Evolutionary conservation across 2,329 filamentous ascomycete genomes (phyloP), one percentile per base, ranked within the genome.

Genomic region (Neoscytalidium dimidiatum): DNA sequence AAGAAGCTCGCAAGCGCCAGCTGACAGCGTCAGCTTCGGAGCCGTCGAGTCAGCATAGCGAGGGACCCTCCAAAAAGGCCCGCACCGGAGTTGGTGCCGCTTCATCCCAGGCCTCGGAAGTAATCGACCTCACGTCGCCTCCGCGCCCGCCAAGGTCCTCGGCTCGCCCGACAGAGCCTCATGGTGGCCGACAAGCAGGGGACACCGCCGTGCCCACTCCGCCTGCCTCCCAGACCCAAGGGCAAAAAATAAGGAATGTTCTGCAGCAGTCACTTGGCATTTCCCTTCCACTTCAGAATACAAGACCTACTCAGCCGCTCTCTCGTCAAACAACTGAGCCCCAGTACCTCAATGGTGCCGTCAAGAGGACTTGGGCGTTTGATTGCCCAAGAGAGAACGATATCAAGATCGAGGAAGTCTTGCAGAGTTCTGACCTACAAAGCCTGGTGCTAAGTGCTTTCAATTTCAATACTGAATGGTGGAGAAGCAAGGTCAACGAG

Each of bases 401-500:
- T 67, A 92, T 98, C 73, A 95, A 88, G 66, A 88, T 98, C 44
- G 92, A 96, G 71, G 93, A 97, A 74, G 86, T 97, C 0, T 78
- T 97, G 1, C 90, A 96, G 74, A 89, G 87, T 67, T 79, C 86
- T 1, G 84, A 88, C 13, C 81, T 98, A 8, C 82, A 91, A 58
- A 85, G 92, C 43, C 94, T 92, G 0, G 85, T 98, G 0, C 79
- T 98, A 4, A 96, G 93, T 70, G 92, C 94, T 0, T 98, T 91
- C 70, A 88, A 94, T 73, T 95, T 92, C 88, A 90, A 98, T 68
- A 85, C 90, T 14, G 85, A 90, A 29, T 97, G 92, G 92, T 96
- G 91, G 90, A 70, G 74, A 17, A 76, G 84, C 5, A 96, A 95
- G 74, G 75, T 96, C 29, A 82, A 92, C 23, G 81, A 91, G 4